phyloP scores from a whole-genome alignment of 768 basidiomycete genomes.

The Collybiopsis luxurians region DNA sequence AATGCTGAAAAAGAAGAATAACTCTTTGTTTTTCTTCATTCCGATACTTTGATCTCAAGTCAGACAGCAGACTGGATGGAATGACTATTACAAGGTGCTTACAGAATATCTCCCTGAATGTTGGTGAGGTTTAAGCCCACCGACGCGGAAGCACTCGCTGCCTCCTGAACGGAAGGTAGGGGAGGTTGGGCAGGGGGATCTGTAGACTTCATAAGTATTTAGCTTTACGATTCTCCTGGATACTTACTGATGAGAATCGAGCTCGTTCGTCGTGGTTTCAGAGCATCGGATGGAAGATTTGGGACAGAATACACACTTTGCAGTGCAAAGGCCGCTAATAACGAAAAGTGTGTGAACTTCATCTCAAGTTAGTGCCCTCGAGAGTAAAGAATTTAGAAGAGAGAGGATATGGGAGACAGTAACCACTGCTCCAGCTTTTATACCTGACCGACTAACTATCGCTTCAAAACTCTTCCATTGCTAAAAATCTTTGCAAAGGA shows the following conservation, averaged over 20 bases:
- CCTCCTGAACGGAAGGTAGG: not conserved
- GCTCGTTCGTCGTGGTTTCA: not conserved
- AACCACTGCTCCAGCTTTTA: no score
- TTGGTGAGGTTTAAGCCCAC: conserved; percentile 14
- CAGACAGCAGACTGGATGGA: not conserved
- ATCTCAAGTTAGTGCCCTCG: not conserved
- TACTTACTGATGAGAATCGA: not conserved
- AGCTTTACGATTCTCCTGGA: not conserved
- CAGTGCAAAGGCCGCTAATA: not conserved
- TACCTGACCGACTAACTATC: not conserved
- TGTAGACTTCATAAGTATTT: not conserved
- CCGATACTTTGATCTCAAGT: conserved; percentile 12
- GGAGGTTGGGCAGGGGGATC: not conserved
- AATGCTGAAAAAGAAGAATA: conserved; percentile 22
- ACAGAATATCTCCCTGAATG: conserved; percentile 22
- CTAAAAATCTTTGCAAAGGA: no score
- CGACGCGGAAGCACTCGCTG: not conserved
- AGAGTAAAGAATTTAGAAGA: no score
- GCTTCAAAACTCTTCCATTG: no score
- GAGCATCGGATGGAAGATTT: not conserved
- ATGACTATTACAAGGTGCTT: not conserved
- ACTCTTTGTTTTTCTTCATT: conserved; percentile 20
- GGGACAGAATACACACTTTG: not conserved
- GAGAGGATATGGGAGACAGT: no score
- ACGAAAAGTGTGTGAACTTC: not conserved